These are phyloP conservation scores for Herpetospermum pedunculosum DNA, from an alignment of 306 rosid genomes.

Conservation along the genomic window DNA sequence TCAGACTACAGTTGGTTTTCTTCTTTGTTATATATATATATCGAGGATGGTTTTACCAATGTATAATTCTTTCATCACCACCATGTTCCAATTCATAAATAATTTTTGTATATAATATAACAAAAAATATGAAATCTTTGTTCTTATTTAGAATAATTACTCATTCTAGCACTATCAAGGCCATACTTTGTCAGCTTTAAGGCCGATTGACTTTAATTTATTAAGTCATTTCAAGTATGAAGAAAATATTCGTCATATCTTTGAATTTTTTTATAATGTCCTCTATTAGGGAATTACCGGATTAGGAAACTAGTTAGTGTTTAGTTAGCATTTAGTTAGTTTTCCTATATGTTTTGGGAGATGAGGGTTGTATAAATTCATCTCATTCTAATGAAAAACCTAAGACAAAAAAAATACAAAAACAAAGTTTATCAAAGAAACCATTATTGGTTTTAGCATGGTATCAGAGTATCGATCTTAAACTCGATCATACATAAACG, in stretches of 20 bases:
- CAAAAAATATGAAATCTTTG: neutral
- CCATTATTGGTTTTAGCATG: no score
- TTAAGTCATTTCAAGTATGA: neutral
- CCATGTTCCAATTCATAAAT: neutral
- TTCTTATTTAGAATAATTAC: neutral
- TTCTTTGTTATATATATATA: neutral
- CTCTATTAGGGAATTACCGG: no score
- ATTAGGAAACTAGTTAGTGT: no score
- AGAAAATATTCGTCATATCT: neutral
- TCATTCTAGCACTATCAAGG: neutral
- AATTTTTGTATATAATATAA: neutral
- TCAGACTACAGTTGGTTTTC: neutral
- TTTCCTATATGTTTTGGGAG: no score
- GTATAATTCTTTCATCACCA: neutral
- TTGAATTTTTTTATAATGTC: neutral
- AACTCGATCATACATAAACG: no score
- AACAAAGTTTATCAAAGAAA: no score
- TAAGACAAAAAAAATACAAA: no score
- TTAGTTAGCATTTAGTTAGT: no score
- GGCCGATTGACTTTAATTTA: neutral
- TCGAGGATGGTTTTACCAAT: conserved; percentile 1
- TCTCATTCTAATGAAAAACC: no score
- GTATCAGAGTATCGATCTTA: no score
- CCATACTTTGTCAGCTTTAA: no score
- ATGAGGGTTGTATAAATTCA: no score